A percentile compares a stretch with the other conserved stretches of the same genome.
Evolutionary conservation across 495 filamentous ascomycete species (phyloP).

Genomic region (Beverwykella pulmonaria): DNA sequence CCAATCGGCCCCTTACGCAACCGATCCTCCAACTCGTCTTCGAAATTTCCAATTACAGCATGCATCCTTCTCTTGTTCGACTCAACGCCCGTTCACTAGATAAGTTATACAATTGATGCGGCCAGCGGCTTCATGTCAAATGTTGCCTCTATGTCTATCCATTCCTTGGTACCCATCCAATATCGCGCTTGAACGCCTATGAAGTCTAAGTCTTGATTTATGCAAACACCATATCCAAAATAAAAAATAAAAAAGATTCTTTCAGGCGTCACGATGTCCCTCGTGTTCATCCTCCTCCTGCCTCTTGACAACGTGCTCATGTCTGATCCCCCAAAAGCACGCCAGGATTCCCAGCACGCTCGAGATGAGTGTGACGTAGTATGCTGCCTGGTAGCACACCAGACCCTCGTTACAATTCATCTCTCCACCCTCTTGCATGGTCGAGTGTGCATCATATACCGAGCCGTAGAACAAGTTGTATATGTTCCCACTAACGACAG

Average conservation of each 20-base stretch:
- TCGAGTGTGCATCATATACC: constrained; percentile 79
- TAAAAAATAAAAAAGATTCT: not conserved
- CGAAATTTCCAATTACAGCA: no score
- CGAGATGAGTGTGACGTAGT: constrained; percentile 77
- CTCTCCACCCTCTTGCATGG: constrained; percentile 67
- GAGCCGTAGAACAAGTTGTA: constrained; percentile 88
- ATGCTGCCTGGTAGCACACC: constrained; percentile 78
- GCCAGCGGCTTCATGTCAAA: no score
- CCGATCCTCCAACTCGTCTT: no score
- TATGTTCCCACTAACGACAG: constrained; percentile 81
- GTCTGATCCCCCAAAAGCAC: constrained; percentile 75
- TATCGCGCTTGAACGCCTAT: not conserved
- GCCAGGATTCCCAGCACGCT: constrained; percentile 70
- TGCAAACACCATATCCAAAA: not conserved
- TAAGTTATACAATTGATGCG: no score
- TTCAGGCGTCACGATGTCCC: constrained; percentile 31
- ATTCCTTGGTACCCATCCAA: no score
- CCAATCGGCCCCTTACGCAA: no score
- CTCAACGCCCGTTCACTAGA: no score
- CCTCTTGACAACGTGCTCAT: constrained; percentile 55
- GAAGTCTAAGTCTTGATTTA: not conserved
- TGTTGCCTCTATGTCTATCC: no score
- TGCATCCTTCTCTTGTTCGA: no score
- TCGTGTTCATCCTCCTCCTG: constrained; percentile 20
- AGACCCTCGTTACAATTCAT: constrained; percentile 77